Base-by-base conservation (phyloP, 176 grass and related monocot genomes). In the Oryza meyeriana region DNA sequence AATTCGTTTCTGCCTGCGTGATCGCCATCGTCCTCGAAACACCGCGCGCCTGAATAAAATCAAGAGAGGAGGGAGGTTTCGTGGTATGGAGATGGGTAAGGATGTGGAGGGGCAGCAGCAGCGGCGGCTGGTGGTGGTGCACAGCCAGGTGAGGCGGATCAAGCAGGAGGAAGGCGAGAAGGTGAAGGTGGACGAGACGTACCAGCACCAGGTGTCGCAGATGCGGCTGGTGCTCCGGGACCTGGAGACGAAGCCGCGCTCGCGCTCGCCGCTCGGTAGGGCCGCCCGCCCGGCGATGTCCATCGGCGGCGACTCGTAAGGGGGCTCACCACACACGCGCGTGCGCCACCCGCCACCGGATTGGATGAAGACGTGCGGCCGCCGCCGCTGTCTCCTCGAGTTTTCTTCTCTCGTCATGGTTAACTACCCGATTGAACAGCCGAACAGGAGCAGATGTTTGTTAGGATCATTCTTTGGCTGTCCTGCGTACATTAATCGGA, bases 61-160 rank as follows among this genome's bases (percentile, higher is more conserved):
- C 18, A 2, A 18, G 16, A 32, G 39, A 24, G 20, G 6, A 36
- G 3, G 7, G 30, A 66, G 71, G 39, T 58, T 22, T 35, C 1
- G 71, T 57, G 28, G 85, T 5, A 55, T 90, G 91, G 87, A 90
- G 85, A 66, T 65, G 40, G n/a, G 13, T 12, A 7, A 66, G 40
- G 76, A 80, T 4, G 34, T 59, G 73, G 71, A 75, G 1, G 71
- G 13, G 10, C 39, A 36, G 27, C 64, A 22, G 52, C 73, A 4
- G 83, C 22, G 28, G 61, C 31, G 5, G 58, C 16, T 3, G 79
- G 55, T 22, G 79, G 77, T 84, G 70, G 74, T 89, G 72, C 91
- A 90, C 82, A 93, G 91, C 85, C 91, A 85, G 79, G 88, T 93
- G 52, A 57, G 85, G 78, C 81, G 79, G 85, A 93, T 93, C 78